These are phyloP conservation scores for Fraxinus cuspidata DNA, from an alignment of 257 asterid genomes.

Conservation along the genomic window DNA sequence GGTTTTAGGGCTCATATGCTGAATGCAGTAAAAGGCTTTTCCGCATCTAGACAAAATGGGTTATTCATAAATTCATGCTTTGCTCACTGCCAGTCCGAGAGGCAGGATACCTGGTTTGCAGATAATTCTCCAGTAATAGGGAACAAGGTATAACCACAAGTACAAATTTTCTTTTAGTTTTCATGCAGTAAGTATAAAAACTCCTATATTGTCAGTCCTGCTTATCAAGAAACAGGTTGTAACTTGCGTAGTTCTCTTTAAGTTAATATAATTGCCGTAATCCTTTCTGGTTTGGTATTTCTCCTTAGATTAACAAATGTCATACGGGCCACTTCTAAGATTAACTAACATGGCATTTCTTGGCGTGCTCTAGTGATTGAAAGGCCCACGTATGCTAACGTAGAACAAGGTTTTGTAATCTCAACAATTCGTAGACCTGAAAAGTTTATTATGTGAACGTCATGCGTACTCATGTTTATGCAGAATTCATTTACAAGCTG, in stretches of 20 bases:
- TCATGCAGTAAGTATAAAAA: neutral
- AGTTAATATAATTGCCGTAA: neutral
- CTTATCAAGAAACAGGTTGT: neutral
- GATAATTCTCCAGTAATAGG: slow-evolving; percentile 40
- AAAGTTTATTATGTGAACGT: too few species aligned
- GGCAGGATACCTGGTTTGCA: slow-evolving; percentile 57
- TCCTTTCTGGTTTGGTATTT: neutral
- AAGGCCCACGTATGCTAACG: neutral
- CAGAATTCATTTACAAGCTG: too few species aligned
- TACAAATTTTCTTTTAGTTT: neutral
- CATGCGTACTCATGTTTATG: too few species aligned
- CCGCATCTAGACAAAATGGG: slow-evolving; percentile 39
- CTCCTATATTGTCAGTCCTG: neutral
- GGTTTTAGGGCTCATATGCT: slow-evolving; percentile 57
- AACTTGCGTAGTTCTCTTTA: neutral
- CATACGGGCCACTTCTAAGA: neutral
- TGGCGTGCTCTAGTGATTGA: neutral
- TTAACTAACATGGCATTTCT: neutral
- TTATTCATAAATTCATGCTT: slow-evolving; percentile 61
- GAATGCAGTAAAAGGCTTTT: slow-evolving; percentile 42
- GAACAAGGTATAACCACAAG: slow-evolving; percentile 36
- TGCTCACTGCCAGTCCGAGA: slow-evolving; percentile 68
- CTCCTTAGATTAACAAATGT: neutral
- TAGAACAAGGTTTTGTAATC: too few species aligned
- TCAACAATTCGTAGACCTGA: too few species aligned